These are phyloP conservation scores for Calocera viscosa DNA, from an alignment of 768 basidiomycete species.

Conservation along the genomic window DNA sequence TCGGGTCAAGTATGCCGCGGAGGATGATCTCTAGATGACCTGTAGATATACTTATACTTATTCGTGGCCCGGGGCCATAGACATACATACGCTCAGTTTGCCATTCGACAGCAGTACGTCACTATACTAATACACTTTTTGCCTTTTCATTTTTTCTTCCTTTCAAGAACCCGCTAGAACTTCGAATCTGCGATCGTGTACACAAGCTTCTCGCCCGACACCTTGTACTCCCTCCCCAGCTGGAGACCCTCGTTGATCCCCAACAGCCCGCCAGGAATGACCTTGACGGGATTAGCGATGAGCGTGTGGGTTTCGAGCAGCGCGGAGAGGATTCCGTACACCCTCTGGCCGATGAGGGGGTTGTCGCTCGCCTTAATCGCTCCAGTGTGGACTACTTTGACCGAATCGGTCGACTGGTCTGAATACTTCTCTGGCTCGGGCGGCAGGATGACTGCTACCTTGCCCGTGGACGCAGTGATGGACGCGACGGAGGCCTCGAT, in stretches of 20 bases:
- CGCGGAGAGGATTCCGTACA: slow-evolving; percentile 4
- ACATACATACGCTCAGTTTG: too few relatives aligned
- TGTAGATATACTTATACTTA: too few relatives aligned
- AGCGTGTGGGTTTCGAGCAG: slow-evolving; percentile 3
- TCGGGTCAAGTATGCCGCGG: too few relatives aligned
- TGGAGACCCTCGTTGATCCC: slow-evolving; percentile 14
- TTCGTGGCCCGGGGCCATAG: too few relatives aligned
- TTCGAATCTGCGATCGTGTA: slow-evolving; percentile 13
- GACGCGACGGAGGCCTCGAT: slow-evolving; percentile 13
- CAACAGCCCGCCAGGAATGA: slow-evolving; percentile 11
- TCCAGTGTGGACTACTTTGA: slow-evolving; percentile 9
- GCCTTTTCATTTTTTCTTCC: too few relatives aligned
- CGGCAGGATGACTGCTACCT: slow-evolving; percentile 1
- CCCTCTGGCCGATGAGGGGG: not conserved
- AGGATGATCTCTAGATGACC: too few relatives aligned
- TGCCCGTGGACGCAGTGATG: not conserved
- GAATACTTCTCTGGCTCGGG: not conserved
- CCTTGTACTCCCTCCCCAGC: slow-evolving; percentile 12
- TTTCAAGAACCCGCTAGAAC: too few relatives aligned
- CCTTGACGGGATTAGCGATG: slow-evolving; percentile 13
- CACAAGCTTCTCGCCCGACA: slow-evolving; percentile 16
- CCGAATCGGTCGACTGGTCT: not conserved
- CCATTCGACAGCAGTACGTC: too few relatives aligned
- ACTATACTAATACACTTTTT: too few relatives aligned
- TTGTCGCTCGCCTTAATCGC: not conserved